These are phyloP conservation scores for Lactarius quietus DNA, from an alignment of 768 basidiomycete genomes.

Conservation along the genomic window DNA sequence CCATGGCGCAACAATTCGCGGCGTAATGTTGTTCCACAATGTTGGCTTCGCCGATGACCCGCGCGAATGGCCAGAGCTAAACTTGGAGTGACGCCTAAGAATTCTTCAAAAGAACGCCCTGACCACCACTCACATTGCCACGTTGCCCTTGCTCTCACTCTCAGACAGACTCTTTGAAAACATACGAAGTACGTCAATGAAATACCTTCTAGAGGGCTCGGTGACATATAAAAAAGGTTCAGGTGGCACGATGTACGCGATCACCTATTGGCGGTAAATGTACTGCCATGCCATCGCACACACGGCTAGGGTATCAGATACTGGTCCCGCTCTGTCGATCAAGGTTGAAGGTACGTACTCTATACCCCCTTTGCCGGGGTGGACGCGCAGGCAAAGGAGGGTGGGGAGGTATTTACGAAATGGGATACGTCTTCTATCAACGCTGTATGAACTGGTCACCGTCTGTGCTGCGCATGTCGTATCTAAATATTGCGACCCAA, in stretches of 20 bases:
- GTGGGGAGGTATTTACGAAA: neutral
- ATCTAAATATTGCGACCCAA: neutral
- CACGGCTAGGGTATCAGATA: neutral
- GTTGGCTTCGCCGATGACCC: neutral
- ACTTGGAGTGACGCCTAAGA: neutral
- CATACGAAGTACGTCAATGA: neutral
- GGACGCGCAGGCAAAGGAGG: neutral
- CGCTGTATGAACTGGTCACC: neutral
- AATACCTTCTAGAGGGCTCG: neutral
- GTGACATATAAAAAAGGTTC: neutral
- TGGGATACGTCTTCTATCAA: neutral
- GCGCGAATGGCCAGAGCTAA: neutral
- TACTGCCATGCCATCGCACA: neutral
- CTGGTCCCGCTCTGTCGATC: neutral
- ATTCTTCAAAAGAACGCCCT: neutral
- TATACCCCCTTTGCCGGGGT: neutral
- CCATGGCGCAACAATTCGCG: neutral
- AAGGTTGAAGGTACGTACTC: neutral
- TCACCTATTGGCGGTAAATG: neutral
- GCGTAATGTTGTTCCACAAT: neutral
- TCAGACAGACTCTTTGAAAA: neutral
- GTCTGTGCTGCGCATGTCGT: neutral
- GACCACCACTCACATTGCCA: neutral
- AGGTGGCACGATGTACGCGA: neutral
- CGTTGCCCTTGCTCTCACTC: neutral